Evolutionary conservation across 2,329 filamentous ascomycete species (phyloP).

Genomic region (Neonectria sp.): DNA sequence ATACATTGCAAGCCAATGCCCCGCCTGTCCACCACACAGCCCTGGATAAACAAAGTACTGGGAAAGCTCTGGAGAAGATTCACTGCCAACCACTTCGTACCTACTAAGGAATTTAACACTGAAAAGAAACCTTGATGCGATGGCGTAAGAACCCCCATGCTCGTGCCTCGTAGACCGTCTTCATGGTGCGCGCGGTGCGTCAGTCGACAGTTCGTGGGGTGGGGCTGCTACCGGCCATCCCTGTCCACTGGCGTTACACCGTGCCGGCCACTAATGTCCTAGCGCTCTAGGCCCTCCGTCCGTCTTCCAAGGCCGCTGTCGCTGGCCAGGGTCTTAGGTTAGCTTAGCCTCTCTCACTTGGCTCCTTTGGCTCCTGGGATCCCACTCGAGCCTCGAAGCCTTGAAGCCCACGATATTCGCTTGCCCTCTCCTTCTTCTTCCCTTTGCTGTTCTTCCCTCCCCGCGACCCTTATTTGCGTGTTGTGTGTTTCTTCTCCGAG

Average conservation of each 20-base stretch:
- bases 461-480: background rate
- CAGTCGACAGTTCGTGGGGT: slow-evolving; percentile 33
- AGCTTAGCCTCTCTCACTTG: slow-evolving; percentile 35
- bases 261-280: slow-evolving; percentile 40
- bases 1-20: background rate
- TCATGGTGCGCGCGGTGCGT: slow-evolving; percentile 39
- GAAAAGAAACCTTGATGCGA: background rate
- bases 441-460: slow-evolving; percentile 29
- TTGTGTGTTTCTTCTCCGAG: slow-evolving; percentile 21
- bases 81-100: background rate
- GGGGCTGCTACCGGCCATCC: slow-evolving; percentile 36
- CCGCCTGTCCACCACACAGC: background rate
- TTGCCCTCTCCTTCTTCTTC: slow-evolving; percentile 27
- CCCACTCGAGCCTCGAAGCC: slow-evolving; percentile 41
- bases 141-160: slow-evolving; percentile 13
- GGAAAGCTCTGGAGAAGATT: background rate
- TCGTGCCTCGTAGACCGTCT: slow-evolving; percentile 34
- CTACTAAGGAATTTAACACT: background rate
- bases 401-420: slow-evolving; percentile 42
- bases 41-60: background rate
- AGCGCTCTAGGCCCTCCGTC: slow-evolving; percentile 22
- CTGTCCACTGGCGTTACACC: slow-evolving; percentile 49
- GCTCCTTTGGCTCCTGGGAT: slow-evolving; percentile 26
- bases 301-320: slow-evolving; percentile 33
- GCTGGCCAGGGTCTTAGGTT: slow-evolving; percentile 19